Percentiles rank a stretch among this genome's conserved stretches.
Evolutionary conservation across 495 filamentous ascomycete genomes (phyloP).

Genomic region (Penicillium atrosanguineum): DNA sequence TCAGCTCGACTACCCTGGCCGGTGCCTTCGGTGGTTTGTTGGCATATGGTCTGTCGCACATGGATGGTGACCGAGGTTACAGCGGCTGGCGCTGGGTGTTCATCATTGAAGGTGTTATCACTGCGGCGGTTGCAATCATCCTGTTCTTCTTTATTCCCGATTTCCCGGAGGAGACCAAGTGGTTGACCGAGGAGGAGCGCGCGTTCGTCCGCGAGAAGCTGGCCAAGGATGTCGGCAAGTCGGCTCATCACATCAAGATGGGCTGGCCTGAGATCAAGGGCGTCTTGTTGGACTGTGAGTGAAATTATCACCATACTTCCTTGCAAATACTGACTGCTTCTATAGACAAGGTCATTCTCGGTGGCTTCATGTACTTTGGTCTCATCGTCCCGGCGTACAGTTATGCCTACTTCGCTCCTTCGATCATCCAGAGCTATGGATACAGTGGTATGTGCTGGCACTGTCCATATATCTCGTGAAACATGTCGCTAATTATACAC

Average conservation of each 20-base stretch:
- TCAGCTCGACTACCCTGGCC: conserved; percentile 75
- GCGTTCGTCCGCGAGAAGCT: conserved; percentile 71
- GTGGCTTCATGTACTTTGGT: conserved; percentile 80
- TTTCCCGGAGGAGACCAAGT: conserved; percentile 62
- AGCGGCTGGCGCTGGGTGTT: conserved; percentile 85
- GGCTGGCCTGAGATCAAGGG: conserved; percentile 59
- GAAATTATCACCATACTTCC: background rate
- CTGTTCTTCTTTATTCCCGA: conserved; percentile 81
- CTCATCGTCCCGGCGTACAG: conserved; percentile 85
- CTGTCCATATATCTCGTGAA: background rate
- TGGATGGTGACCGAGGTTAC: conserved; percentile 61
- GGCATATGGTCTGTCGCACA: conserved; percentile 81
- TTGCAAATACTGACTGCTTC: conserved; percentile 3
- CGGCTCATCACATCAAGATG: conserved; percentile 64
- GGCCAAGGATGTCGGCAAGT: conserved; percentile 71
- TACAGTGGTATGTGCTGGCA: conserved; percentile 44
- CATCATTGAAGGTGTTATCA: conserved; percentile 70
- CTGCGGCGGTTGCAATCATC: conserved; percentile 64
- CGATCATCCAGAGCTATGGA: conserved; percentile 67
- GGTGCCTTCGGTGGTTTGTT: conserved; percentile 86
- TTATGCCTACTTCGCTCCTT: conserved; percentile 75
- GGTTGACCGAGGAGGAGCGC: conserved; percentile 72
- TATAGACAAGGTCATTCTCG: conserved; percentile 64
- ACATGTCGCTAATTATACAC: conserved; percentile 20
- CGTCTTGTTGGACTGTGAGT: conserved; percentile 74